Base-by-base conservation (phyloP, 2,329 filamentous ascomycete species). In the Diaporthe destruens region DNA sequence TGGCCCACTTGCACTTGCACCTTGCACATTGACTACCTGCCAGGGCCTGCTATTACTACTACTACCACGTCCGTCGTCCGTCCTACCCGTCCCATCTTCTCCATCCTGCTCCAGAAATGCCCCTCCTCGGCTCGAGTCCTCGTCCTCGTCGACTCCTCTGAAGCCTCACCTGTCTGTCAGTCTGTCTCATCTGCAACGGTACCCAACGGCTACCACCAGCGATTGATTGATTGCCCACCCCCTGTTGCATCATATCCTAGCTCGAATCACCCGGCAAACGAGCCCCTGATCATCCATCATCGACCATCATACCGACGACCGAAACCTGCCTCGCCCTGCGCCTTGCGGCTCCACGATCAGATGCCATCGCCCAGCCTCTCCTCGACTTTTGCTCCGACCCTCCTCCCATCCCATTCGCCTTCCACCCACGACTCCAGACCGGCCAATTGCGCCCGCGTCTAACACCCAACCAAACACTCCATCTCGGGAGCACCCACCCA, bases 341-440 rank as follows among this genome's bases (percentile, higher is more conserved):
- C 20, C 44, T 47, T n/a, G 44, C n/a, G 55, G 55, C 47, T 54
- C 23, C n/a, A 54, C 68, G 68, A 70, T 70, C 57, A 70, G 68
- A 70, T 70, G 68, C 68, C 44, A 42, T 39, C n/a, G 47, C n/a
- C 56, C 47, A 32, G 34, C 23, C 12, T 53, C 32, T 53, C 29
- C n/a, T 44, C 68, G 25, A 70, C 68, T 42, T 12, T 42, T 25
- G 44, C 68, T 11, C 55, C 23, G 2, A 29, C 29, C 55, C 7
- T 44, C 55, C 55, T 42, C 55, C 68, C 34, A 34, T 54, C 25
- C 34, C 29, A 29, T 29, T 61, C 68, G 34, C 54, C 68, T 16
- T 44, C n/a, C 68, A 44, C n/a, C 16, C 20, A 56, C 32, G 25
- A 56, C 32, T 70, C 55, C 20, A 54, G 32, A 32, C 56, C 44